Percentiles rank a stretch among this genome's conserved stretches.
Conservation (phyloP, 306 rosid species). For the Cyclanthera cordifolia region DNA sequence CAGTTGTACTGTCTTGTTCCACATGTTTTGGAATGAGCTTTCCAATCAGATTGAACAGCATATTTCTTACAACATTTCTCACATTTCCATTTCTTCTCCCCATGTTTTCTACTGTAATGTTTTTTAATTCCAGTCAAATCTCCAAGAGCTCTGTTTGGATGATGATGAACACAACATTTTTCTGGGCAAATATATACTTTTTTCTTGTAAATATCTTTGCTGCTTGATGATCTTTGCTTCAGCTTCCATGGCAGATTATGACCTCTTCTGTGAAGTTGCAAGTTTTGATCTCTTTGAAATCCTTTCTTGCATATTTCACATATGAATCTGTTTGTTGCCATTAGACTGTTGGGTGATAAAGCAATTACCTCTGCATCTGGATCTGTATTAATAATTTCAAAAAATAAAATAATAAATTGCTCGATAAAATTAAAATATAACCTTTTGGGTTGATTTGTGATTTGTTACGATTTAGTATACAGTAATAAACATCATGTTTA, state of each 20-base stretch:
- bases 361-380: slow-evolving; percentile 68
- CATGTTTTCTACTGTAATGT: slow-evolving; percentile 56
- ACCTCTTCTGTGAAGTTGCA: slow-evolving; percentile 58
- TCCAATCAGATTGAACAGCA: slow-evolving; percentile 64
- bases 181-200: slow-evolving; percentile 60
- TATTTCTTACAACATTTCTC: slow-evolving; percentile 51
- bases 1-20: slow-evolving; percentile 61
- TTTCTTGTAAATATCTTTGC: slow-evolving; percentile 42
- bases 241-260: slow-evolving; percentile 69
- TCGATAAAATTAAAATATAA: too few species aligned
- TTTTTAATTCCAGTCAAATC: slow-evolving; percentile 61
- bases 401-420: too few species aligned
- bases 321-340: slow-evolving; percentile 53
- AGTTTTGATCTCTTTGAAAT: slow-evolving; percentile 57
- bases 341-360: slow-evolving; percentile 48
- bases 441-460: too few species aligned
- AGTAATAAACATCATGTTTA: too few species aligned
- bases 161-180: slow-evolving; percentile 48
- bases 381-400: too few species aligned
- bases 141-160: slow-evolving; percentile 41
- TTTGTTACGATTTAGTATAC: too few species aligned
- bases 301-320: slow-evolving; percentile 69
- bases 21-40: slow-evolving; percentile 62
- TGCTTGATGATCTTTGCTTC: slow-evolving; percentile 38
- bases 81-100: slow-evolving; percentile 69